phyloP scores from a whole-genome alignment of 208 protist species.

The Trypanosoma theileri region DNA sequence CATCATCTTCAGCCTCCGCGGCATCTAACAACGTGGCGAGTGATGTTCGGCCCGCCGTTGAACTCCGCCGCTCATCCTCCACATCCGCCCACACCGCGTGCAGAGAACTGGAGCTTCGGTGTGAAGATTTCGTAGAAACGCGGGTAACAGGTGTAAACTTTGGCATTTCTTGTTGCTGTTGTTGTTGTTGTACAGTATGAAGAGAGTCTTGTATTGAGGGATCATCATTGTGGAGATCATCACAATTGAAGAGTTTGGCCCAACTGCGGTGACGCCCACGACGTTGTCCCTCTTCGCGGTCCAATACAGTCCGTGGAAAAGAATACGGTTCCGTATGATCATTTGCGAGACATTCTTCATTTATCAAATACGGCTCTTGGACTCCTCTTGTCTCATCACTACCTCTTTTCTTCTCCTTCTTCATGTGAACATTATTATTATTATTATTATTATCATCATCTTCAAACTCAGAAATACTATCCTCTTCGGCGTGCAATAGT shows the following conservation, averaged over 20 bases:
- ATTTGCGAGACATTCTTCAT: no score
- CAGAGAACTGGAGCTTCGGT: not conserved
- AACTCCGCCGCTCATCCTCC: not conserved
- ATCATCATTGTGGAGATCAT: not conserved
- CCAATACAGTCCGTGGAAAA: no score
- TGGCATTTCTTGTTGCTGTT: not conserved
- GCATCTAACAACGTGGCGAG: slow-evolving; percentile 19
- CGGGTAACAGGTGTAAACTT: not conserved
- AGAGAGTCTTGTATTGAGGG: not conserved
- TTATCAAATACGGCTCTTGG: no score
- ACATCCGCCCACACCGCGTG: not conserved
- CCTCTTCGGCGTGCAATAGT: slow-evolving; percentile 1
- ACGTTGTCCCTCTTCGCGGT: no score
- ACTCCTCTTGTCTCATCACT: no score
- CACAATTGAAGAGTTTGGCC: slow-evolving; percentile 16
- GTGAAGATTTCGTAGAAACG: slow-evolving; percentile 1
- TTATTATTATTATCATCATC: slow-evolving; percentile 14
- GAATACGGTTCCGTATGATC: no score
- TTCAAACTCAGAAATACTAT: slow-evolving; percentile 42
- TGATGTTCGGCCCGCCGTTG: not conserved
- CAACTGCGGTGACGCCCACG: not conserved
- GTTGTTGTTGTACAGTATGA: not conserved
- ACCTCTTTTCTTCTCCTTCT: no score
- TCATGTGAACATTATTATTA: no score
- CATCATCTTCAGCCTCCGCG: slow-evolving; percentile 9